Evolutionary conservation across 768 basidiomycete genomes (phyloP).

Genomic region (Suillus bovinus): DNA sequence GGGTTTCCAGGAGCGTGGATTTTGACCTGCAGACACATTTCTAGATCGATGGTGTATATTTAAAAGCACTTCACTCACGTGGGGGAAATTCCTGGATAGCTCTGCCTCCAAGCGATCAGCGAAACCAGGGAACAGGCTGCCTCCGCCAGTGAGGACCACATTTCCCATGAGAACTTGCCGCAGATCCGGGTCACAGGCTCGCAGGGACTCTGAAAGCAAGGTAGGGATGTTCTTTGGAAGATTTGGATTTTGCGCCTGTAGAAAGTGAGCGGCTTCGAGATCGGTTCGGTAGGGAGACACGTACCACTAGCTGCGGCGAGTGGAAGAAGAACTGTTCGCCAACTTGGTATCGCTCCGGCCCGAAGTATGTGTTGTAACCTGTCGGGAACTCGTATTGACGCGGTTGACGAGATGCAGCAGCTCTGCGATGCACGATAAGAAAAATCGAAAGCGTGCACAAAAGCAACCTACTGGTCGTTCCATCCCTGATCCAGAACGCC

Average conservation of each 20-base stretch:
- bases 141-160: slow-evolving; percentile 94
- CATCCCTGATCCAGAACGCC: slow-evolving; percentile 86
- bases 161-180: slow-evolving; percentile 89
- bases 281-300: slow-evolving; percentile 18
- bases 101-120: slow-evolving; percentile 81
- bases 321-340: slow-evolving; percentile 92
- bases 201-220: slow-evolving; percentile 75
- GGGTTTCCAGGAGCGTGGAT: slow-evolving; percentile 92
- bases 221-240: slow-evolving; percentile 75
- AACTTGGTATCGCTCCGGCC: slow-evolving; percentile 74
- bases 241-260: slow-evolving; percentile 55
- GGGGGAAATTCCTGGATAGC: slow-evolving; percentile 70
- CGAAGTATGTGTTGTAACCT: slow-evolving; percentile 85
- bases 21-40: slow-evolving; percentile 61
- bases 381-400: slow-evolving; percentile 94
- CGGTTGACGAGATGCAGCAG: slow-evolving; percentile 53
- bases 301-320: slow-evolving; percentile 52
- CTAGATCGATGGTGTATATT: slow-evolving; percentile 8
- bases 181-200: slow-evolving; percentile 88
- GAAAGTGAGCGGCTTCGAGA: slow-evolving; percentile 14
- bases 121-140: slow-evolving; percentile 84
- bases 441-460: neutral
- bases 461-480: slow-evolving; percentile 75
- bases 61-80: slow-evolving; percentile 51
- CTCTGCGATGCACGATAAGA: slow-evolving; percentile 38